Evolutionary conservation across 768 basidiomycete genomes (phyloP).

Genomic region (Hygrocybe punicea): DNA sequence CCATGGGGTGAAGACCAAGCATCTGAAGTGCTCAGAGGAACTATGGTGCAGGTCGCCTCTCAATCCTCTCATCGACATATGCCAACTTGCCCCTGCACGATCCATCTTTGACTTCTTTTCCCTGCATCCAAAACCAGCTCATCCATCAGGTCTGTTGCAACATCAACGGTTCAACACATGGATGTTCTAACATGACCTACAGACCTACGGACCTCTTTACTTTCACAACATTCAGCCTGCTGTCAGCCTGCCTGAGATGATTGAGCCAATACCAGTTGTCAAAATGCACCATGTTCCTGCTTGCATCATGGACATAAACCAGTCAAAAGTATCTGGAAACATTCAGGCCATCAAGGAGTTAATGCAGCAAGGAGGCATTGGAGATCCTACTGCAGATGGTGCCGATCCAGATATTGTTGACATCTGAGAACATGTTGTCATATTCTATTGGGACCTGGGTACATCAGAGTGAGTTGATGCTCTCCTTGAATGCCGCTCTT

Average conservation of each 20-base stretch:
- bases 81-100: slow-evolving; percentile 1
- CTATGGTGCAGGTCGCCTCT: slow-evolving; percentile 30
- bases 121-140: slow-evolving; percentile 16
- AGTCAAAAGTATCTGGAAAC: slow-evolving; percentile 21
- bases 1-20: slow-evolving; percentile 16
- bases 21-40: slow-evolving; percentile 32
- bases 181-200: slow-evolving; percentile 26
- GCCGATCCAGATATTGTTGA: background rate
- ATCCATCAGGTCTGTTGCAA: slow-evolving; percentile 18
- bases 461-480: slow-evolving; percentile 19
- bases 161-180: slow-evolving; percentile 26
- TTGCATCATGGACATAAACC: slow-evolving; percentile 21
- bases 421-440: slow-evolving; percentile 14
- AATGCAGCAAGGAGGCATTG: slow-evolving; percentile 19
- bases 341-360: slow-evolving; percentile 16
- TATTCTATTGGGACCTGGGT: slow-evolving; percentile 24
- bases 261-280: slow-evolving; percentile 25
- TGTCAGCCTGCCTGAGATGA: slow-evolving; percentile 19
- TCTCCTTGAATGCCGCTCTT: slow-evolving; percentile 1
- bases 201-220: slow-evolving; percentile 23
- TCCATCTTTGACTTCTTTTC: slow-evolving; percentile 13
- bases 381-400: slow-evolving; percentile 15
- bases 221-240: slow-evolving; percentile 17
- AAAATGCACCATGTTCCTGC: slow-evolving; percentile 20
- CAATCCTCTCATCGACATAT: slow-evolving; percentile 19